Evolutionary conservation across 257 asterid genomes (phyloP).

Genomic region (Nemophila menziesii): DNA sequence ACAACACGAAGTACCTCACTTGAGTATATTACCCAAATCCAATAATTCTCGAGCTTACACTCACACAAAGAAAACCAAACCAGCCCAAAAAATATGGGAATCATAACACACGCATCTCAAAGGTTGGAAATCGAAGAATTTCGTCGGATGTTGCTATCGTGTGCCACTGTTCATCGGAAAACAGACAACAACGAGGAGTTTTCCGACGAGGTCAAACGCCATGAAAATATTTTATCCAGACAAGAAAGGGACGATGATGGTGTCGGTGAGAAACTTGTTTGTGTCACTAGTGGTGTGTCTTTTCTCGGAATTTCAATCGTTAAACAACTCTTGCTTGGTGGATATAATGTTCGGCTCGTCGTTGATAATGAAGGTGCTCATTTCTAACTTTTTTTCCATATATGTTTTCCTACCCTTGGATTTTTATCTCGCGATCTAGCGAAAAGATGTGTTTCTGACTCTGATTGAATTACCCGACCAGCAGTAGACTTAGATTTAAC

Average conservation of each 20-base stretch:
- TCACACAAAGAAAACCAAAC: neutral
- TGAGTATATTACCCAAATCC: no score
- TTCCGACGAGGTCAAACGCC: constrained; percentile 17
- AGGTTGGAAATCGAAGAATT: constrained; percentile 65
- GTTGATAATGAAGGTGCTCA: constrained; percentile 62
- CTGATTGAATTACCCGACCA: no score
- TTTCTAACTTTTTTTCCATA: neutral
- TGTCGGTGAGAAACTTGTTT: constrained; percentile 40
- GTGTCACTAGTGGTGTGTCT: constrained; percentile 94
- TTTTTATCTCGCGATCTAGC: no score
- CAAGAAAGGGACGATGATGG: constrained; percentile 21
- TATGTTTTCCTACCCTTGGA: neutral
- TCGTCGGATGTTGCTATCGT: constrained; percentile 58
- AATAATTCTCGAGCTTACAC: neutral
- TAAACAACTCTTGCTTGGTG: constrained; percentile 68
- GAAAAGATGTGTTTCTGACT: no score
- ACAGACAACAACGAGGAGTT: no score
- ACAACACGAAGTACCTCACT: no score
- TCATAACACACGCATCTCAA: constrained; percentile 39
- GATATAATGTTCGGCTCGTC: constrained; percentile 77
- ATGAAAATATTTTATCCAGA: neutral
- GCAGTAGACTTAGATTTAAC: no score
- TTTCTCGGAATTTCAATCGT: constrained; percentile 71
- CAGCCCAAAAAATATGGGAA: constrained; percentile 40
- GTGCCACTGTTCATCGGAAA: constrained; percentile 50